A percentile compares a stretch with the other conserved stretches of the same genome.
Evolutionary conservation across 2,329 filamentous ascomycete genomes (phyloP).

Genomic region (Arthroderma uncinatum): DNA sequence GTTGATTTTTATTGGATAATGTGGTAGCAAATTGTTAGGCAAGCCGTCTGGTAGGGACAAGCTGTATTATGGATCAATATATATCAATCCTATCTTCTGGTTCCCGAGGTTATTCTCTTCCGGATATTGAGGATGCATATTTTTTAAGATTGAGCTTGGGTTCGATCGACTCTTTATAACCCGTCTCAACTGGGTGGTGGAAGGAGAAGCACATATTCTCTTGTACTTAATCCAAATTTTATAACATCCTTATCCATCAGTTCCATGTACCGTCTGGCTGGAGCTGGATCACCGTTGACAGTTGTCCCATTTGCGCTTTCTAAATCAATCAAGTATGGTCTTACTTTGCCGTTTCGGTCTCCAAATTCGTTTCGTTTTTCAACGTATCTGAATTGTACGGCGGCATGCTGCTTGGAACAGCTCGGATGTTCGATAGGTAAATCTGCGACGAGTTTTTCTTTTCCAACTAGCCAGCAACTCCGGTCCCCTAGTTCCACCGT

Average conservation of each 20-base stretch:
- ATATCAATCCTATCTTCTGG: not conserved
- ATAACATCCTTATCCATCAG: slow-evolving; percentile 80
- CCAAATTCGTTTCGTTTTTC: slow-evolving; percentile 79
- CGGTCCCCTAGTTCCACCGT: slow-evolving; percentile 64
- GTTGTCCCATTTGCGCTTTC: slow-evolving; percentile 85
- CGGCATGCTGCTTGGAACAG: slow-evolving; percentile 89
- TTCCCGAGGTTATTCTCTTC: not conserved
- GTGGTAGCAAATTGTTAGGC: not conserved
- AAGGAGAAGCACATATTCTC: slow-evolving; percentile 95
- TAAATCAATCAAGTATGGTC: slow-evolving; percentile 84
- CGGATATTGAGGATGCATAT: not conserved
- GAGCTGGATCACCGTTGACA: slow-evolving; percentile 65
- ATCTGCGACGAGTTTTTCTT: slow-evolving; percentile 71
- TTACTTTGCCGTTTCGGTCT: slow-evolving; percentile 66
- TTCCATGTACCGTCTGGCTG: slow-evolving; percentile 71
- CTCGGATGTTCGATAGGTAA: slow-evolving; percentile 79
- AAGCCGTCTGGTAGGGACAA: not conserved
- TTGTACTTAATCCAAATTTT: slow-evolving; percentile 72
- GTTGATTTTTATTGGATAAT: not conserved
- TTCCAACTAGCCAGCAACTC: slow-evolving; percentile 83
- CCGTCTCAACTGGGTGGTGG: slow-evolving; percentile 29
- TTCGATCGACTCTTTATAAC: no score
- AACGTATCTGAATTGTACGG: slow-evolving; percentile 80
- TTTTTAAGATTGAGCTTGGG: not conserved
- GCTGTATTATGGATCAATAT: not conserved